Conservation (phyloP, 2,329 filamentous ascomycete species). For the Pyricularia grisea region DNA sequence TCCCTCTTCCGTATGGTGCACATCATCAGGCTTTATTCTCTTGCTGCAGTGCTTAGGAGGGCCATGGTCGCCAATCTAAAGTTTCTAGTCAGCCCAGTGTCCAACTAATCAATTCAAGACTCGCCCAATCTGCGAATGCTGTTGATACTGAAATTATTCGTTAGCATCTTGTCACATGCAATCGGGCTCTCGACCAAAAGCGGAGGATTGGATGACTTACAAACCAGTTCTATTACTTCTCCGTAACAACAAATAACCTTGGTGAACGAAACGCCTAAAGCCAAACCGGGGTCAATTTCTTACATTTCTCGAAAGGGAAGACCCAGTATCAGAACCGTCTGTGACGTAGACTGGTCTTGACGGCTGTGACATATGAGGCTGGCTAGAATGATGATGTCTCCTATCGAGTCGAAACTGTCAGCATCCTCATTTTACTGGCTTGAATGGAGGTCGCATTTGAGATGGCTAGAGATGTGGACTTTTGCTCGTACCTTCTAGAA, state of each 20-base stretch:
- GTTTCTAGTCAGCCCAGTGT: background rate
- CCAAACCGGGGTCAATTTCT: background rate
- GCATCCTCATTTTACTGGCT: background rate
- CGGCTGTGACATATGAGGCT: background rate
- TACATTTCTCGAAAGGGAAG: background rate
- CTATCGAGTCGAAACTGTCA: background rate
- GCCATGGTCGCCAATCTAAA: background rate
- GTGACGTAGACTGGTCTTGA: background rate
- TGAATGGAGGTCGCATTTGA: background rate
- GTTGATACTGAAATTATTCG: background rate
- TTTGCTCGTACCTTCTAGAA: background rate
- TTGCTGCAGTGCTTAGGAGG: background rate
- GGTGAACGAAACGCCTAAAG: background rate
- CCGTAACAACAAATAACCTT: too few species aligned
- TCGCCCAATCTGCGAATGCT: background rate
- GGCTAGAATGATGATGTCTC: background rate
- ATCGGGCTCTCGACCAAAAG: background rate
- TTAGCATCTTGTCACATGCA: background rate
- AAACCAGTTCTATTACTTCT: background rate
- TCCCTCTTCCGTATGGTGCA: background rate
- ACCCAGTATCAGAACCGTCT: background rate
- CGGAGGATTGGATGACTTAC: background rate
- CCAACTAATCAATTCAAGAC: background rate
- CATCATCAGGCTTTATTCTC: background rate
- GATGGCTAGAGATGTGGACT: background rate